A percentile compares a stretch with the other conserved stretches of the same genome.
These are phyloP conservation scores for Scutellaria galericulata DNA, from an alignment of 257 asterid species.

Conservation along the genomic window DNA sequence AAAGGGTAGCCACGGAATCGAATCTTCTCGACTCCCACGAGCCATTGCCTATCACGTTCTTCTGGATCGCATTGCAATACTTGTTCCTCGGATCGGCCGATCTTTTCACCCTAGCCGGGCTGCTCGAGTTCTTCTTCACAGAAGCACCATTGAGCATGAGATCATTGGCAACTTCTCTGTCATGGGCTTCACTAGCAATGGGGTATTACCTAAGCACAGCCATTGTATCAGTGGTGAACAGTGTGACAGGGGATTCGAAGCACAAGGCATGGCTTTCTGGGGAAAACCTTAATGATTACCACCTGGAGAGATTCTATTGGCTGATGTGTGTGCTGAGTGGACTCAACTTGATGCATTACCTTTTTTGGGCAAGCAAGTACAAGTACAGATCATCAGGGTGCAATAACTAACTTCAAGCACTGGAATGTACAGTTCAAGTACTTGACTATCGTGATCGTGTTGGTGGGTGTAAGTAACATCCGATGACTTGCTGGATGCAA, in stretches of 20 bases:
- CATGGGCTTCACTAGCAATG: slow-evolving; percentile 86
- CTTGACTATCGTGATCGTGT: background rate
- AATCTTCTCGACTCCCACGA: slow-evolving; percentile 45
- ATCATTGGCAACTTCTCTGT: slow-evolving; percentile 82
- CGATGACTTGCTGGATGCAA: slow-evolving; percentile 46
- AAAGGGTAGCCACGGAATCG: slow-evolving; percentile 44
- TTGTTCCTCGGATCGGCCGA: slow-evolving; percentile 91
- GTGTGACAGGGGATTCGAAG: slow-evolving; percentile 54
- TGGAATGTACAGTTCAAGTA: background rate
- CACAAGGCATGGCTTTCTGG: slow-evolving; percentile 77
- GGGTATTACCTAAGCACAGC: slow-evolving; percentile 85
- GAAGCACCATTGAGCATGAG: slow-evolving; percentile 86
- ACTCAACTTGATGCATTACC: slow-evolving; percentile 76
- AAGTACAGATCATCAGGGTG: slow-evolving; percentile 55
- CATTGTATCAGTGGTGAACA: slow-evolving; percentile 70
- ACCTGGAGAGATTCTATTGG: slow-evolving; percentile 84
- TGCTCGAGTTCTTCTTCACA: slow-evolving; percentile 91
- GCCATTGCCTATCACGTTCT: slow-evolving; percentile 72
- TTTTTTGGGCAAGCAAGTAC: slow-evolving; percentile 79
- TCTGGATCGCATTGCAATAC: slow-evolving; percentile 90
- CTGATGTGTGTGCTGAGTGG: slow-evolving; percentile 79
- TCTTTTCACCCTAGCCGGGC: slow-evolving; percentile 82
- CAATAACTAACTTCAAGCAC: background rate
- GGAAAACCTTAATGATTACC: slow-evolving; percentile 61
- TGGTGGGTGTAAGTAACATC: slow-evolving; percentile 38